Evolutionary conservation across 352 stramenopile species (phyloP), one percentile per base, ranked within the genome.

Genomic region (Phytophthora constricta): DNA sequence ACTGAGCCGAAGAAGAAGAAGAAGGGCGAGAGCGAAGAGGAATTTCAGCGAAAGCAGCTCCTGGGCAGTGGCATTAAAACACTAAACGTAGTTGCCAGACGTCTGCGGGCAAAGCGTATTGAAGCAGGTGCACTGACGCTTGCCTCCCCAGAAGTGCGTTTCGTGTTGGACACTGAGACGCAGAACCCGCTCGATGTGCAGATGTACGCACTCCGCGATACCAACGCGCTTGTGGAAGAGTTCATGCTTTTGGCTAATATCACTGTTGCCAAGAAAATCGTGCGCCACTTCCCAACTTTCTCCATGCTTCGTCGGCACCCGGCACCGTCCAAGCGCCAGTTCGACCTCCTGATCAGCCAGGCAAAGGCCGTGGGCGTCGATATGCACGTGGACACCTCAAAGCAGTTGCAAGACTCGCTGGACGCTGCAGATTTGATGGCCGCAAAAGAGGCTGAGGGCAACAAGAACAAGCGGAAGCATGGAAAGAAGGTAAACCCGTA

Each of bases 181-280:
- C 87, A 99, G 69, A 99, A 99, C 76, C 98, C 98, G 26, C 94
- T 98, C 9, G 97, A 99, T 80, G 97, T 99, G 37, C 91, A 99
- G 76, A 96, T 97, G 65, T 99, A 99, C 74, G 91, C 95, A 23
- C 74, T 98, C 51, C 84, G 95, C 14, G 93, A 98, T 50, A 97
- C 97, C 1, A 99, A 99, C 77, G 86, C 89, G 33, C 70, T 99
- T 0, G 97, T 99, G 4, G 98, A 99, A 86, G 98, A 99, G 80
- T 99, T 99, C 58, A 99, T 99, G 98, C 80, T 99, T 27, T 74
- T 99, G 8, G 98, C 97, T 5, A 99, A 99, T 76, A 98, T 99
- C 54, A 98, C 97, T 10, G 98, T 99, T 0, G 92, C 96, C 9
- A 99, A 99, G 79, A 96, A 95, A 62, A 97, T 97, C 31, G 81